phyloP scores from a whole-genome alignment of 2,329 filamentous ascomycete species.

The Nemania sp. region DNA sequence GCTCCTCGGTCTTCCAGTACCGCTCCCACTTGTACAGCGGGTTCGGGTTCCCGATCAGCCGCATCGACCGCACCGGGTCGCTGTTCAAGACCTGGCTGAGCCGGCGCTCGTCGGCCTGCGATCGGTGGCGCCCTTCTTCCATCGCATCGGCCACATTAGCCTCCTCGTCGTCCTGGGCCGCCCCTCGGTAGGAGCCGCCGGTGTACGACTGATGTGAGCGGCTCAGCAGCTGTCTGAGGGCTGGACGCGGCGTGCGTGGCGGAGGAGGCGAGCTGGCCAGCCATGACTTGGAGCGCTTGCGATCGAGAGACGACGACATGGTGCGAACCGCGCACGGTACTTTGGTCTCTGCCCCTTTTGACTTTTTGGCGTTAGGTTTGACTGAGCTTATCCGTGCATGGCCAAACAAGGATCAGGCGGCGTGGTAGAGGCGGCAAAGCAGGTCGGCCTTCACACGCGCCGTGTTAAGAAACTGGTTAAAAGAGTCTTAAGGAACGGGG shows the following conservation, averaged over 20 bases:
- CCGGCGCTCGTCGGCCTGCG: slow-evolving; percentile 59
- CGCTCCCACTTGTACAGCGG: slow-evolving; percentile 82
- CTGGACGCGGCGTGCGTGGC: slow-evolving; percentile 32
- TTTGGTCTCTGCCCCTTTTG: background rate
- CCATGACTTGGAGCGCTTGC: slow-evolving; percentile 18
- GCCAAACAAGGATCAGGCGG: background rate
- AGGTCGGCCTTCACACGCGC: background rate
- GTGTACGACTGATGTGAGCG: slow-evolving; percentile 36
- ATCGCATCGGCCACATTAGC: slow-evolving; percentile 23
- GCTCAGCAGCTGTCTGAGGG: slow-evolving; percentile 37
- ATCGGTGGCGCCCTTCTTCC: slow-evolving; percentile 50
- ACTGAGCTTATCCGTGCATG: background rate
- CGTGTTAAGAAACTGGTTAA: background rate
- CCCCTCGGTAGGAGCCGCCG: slow-evolving; percentile 36
- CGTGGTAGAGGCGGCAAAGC: background rate
- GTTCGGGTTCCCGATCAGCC: slow-evolving; percentile 86
- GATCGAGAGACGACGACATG: slow-evolving; percentile 31
- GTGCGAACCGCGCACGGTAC: background rate
- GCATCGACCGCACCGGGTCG: slow-evolving; percentile 79
- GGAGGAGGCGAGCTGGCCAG: slow-evolving; percentile 30
- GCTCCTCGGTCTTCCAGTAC: slow-evolving; percentile 81
- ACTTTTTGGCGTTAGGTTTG: background rate
- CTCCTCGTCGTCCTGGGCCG: slow-evolving; percentile 31
- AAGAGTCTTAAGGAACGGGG: too few species aligned
- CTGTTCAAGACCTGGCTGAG: slow-evolving; percentile 62